These are phyloP conservation scores for Schrenkiella parvula DNA, from an alignment of 345 rosid genomes.

Conservation along the genomic window DNA sequence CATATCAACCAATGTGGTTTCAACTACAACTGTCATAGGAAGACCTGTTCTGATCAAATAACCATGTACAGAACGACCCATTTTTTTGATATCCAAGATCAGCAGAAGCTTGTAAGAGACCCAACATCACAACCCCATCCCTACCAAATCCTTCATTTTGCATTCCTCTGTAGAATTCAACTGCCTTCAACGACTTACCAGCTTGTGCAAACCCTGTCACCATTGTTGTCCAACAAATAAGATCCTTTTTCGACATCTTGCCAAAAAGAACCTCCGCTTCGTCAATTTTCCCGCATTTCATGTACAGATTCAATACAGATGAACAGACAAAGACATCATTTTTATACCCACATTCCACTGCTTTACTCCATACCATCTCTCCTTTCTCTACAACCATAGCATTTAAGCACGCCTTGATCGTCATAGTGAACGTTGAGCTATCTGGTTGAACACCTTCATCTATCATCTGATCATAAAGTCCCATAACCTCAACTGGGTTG, in stretches of 20 bases:
- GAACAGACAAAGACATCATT: slow-evolving; percentile 69
- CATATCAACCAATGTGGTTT: slow-evolving; percentile 66
- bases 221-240: slow-evolving; percentile 72
- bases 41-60: slow-evolving; percentile 47
- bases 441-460: slow-evolving; percentile 51
- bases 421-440: slow-evolving; percentile 68
- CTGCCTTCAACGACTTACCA: slow-evolving; percentile 44
- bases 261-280: slow-evolving; percentile 50
- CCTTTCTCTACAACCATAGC: slow-evolving; percentile 45
- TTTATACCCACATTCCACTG: slow-evolving; percentile 51
- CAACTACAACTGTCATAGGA: slow-evolving; percentile 38
- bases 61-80: slow-evolving; percentile 62
- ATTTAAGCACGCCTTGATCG: slow-evolving; percentile 62
- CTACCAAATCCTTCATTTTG: slow-evolving; percentile 55
- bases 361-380: slow-evolving; percentile 50
- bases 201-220: slow-evolving; percentile 53
- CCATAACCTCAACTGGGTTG: slow-evolving; percentile 41
- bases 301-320: slow-evolving; percentile 64
- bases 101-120: slow-evolving; percentile 64
- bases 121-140: slow-evolving; percentile 52
- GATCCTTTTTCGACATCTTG: slow-evolving; percentile 54
- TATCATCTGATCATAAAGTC: slow-evolving; percentile 51
- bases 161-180: slow-evolving; percentile 53
- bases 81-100: slow-evolving; percentile 43
- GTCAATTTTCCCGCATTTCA: slow-evolving; percentile 48